phyloP scores from a whole-genome alignment of 352 stramenopile species.

The Phytophthora citrophthora region DNA sequence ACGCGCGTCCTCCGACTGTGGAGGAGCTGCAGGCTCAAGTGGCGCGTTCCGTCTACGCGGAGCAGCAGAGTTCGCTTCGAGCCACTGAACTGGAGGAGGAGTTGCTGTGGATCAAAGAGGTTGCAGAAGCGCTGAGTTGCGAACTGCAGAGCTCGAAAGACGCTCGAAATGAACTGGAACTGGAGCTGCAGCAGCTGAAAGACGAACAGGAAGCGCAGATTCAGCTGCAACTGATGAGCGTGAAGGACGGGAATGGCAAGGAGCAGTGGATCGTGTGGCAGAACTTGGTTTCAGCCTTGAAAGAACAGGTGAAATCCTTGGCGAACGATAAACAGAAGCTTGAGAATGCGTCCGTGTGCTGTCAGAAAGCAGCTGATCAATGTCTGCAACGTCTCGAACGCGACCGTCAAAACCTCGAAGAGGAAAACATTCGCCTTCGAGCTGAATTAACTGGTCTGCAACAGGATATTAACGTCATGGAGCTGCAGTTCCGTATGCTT shows the following conservation, averaged over 20 bases:
- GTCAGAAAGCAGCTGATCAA: constrained; percentile 27
- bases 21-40: constrained; percentile 10
- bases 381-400: constrained; percentile 17
- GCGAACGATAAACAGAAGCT: constrained; percentile 19
- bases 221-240: not conserved
- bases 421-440: constrained; percentile 23
- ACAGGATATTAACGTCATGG: constrained; percentile 9
- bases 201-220: not conserved
- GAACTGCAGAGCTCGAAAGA: constrained; percentile 11
- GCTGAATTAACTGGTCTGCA: constrained; percentile 9
- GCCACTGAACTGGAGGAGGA: constrained; percentile 22
- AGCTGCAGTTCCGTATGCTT: constrained; percentile 6
- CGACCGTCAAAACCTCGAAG: constrained; percentile 17
- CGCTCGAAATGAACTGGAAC: not conserved
- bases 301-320: constrained; percentile 22
- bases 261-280: constrained; percentile 7
- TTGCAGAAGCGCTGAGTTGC: constrained; percentile 15
- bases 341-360: constrained; percentile 16
- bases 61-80: constrained; percentile 14
- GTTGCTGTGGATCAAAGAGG: constrained; percentile 6
- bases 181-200: not conserved
- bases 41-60: not conserved
- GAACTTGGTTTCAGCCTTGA: constrained; percentile 12
- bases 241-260: not conserved
- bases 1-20: not conserved